phyloP scores from a whole-genome alignment of 176 grass and related monocot genomes.

The Musa itinerans region DNA sequence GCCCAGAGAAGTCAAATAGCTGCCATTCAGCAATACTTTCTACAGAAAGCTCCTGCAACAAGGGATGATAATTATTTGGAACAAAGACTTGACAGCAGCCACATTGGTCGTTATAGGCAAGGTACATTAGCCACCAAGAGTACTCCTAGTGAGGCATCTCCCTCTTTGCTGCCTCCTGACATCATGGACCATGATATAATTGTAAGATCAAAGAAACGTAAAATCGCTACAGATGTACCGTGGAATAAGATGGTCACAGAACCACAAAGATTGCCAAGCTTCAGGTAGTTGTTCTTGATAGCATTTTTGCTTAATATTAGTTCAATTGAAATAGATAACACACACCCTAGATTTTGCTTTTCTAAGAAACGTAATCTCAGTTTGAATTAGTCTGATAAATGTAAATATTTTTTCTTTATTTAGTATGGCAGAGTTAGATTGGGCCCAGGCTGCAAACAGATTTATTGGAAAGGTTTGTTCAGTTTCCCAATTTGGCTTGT shows the following conservation, averaged over 20 bases:
- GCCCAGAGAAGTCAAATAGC: neutral
- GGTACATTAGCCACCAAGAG: neutral
- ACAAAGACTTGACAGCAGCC: conserved; percentile 10
- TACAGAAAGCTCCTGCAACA: conserved; percentile 10
- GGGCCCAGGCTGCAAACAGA: conserved; percentile 18
- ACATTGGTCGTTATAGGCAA: neutral
- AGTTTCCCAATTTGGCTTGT: neutral
- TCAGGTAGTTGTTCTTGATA: conserved; percentile 24
- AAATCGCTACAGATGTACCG: conserved; percentile 12
- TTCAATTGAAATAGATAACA: neutral
- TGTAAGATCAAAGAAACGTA: conserved; percentile 25
- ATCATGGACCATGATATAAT: neutral
- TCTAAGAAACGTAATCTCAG: neutral
- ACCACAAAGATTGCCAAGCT: conserved; percentile 11
- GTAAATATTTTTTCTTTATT: neutral
- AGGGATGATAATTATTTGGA: neutral
- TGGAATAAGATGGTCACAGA: conserved; percentile 23
- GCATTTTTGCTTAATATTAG: neutral
- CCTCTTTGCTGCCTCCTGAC: neutral
- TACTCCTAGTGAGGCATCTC: conserved; percentile 2
- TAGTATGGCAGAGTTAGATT: conserved; percentile 24
- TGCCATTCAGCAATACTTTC: conserved; percentile 3
- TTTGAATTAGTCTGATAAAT: neutral
- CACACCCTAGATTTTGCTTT: neutral
- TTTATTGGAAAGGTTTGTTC: conserved; percentile 32